Base-by-base conservation (phyloP, 768 basidiomycete genomes). In the Strobilomyces echinocephalus region DNA sequence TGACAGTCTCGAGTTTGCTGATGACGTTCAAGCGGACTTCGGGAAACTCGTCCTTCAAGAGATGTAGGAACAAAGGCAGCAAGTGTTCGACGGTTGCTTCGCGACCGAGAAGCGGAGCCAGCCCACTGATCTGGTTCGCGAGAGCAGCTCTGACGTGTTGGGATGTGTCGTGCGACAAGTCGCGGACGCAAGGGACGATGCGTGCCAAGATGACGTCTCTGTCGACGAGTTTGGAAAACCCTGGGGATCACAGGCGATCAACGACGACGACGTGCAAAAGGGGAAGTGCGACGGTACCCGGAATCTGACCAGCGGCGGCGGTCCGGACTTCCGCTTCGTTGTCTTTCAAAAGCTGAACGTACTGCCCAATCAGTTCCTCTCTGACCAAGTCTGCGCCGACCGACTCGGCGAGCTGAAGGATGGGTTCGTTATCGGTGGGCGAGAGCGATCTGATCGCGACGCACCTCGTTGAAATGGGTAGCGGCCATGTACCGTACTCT, bases 241-340 rank as follows among this genome's bases (percentile, higher is more conserved):
- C 95, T 98, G 63, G 8, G 28, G 24, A 46, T n/a, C 11, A 52
- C 46, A 50, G 43, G 39, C 49, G 42, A 53, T 60, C 48, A 56
- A 57, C 54, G 31, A 15, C 1, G 39, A 38, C 41, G 14, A 48
- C 26, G 44, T 40, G 24, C 30, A 50, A 31, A 31, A 33, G 15
- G 51, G 53, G 20, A 38, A 46, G 35, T 1, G 15, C 26, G 21
- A 40, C 67, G 71, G 58, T 68, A 95, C 95, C 95, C 71, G 97
- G 97, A 59, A 99, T 91, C 71, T 98, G 97, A 36, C 91, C 91
- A 36, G 95, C 85, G 48, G 89, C 94, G 40, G 97, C 95, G 46
- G 95, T 97, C 58, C 95, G 84, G 39, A 97, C 97, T 73, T 99
- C 97, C 18, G 97, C 97, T 73, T 99, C 97, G 63, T 95, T 95